Base-by-base conservation (phyloP, 108 stramenopile species). In the Skeletonema potamos region DNA sequence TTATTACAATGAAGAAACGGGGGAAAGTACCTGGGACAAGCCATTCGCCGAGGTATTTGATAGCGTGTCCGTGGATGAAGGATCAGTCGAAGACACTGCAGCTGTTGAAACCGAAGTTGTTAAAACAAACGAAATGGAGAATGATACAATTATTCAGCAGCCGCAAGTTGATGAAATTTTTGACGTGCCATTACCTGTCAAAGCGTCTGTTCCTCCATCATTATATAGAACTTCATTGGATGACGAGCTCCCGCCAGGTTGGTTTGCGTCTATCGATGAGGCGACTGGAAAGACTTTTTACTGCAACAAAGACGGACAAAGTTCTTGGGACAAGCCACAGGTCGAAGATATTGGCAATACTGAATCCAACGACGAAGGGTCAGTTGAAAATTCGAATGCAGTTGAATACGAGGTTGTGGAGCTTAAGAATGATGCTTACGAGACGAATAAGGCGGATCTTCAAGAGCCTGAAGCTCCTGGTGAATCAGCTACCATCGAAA, bases 231-330 rank as follows among this genome's bases (percentile, higher is more conserved):
- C 39, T 41, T 1, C 17, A 7, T 27, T 13, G 2, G 27, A 17
- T 8, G 18, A 65, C 20, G 26, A 37, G 20, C 28, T 36, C 6
- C 60, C 41, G 8, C 48, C 46, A n/a, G 48, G 48, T 22, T 51
- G 48, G 48, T 22, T 51, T 20, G 5, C 48, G 22, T 51, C 48
- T 1, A 20, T 51, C 7, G 48, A 51, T 51, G 48, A 51, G 48
- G 9, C 48, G 8, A 51, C 8, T 24, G 20, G 59, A 37, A 54
- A 48, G 48, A 54, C 55, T 5, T 93, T 92, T 63, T 96, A 92
- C 81, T 93, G 89, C 82, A 89, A 89, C 81, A 66, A 87, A 60
- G 74, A 84, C 54, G 93, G 93, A 4, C 91, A 94, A 72, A 87
- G 92, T 17, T 69, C 88, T 13, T 94, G 93, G 91, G 82, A 94